Evolutionary conservation across 2,329 filamentous ascomycete genomes (phyloP).

Genomic region (Pseudogymnoascus sp.): DNA sequence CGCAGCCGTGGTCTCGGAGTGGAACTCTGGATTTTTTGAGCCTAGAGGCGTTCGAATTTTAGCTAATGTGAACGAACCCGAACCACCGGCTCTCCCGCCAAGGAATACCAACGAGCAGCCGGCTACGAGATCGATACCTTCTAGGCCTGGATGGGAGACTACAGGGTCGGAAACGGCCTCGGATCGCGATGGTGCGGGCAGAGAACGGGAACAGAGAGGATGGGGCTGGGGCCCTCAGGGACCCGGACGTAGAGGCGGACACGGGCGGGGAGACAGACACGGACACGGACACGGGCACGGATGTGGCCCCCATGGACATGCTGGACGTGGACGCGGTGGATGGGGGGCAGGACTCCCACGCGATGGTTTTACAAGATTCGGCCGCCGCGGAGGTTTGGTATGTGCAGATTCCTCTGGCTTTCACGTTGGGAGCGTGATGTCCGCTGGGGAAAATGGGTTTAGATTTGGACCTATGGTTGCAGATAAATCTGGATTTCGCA

Average conservation of each 20-base stretch:
- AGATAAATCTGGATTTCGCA: conserved; percentile 18
- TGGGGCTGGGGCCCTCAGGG: conserved; percentile 1
- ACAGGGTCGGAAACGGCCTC: conserved; percentile 28
- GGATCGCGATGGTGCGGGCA: conserved; percentile 21
- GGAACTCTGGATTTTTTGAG: conserved; percentile 50
- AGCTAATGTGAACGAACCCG: conserved; percentile 1
- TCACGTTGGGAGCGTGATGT: conserved; percentile 4
- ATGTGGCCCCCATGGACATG: background rate
- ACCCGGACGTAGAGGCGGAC: background rate
- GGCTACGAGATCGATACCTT: conserved; percentile 24
- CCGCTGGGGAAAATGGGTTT: conserved; percentile 12
- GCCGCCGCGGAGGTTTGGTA: background rate
- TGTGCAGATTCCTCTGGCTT: background rate
- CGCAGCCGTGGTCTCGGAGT: conserved; percentile 41
- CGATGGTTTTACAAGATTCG: background rate
- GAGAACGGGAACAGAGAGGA: background rate
- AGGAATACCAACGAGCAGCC: conserved; percentile 16
- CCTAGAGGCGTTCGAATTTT: conserved; percentile 41
- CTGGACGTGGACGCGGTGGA: background rate
- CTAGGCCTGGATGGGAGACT: background rate
- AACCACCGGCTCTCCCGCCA: conserved; percentile 14
- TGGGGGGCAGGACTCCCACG: background rate
- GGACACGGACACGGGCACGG: background rate
- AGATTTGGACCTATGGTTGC: conserved; percentile 22
- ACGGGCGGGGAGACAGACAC: background rate